Conservation (phyloP, 1,284 basidiomycete species). For the Ustilago esculenta region DNA sequence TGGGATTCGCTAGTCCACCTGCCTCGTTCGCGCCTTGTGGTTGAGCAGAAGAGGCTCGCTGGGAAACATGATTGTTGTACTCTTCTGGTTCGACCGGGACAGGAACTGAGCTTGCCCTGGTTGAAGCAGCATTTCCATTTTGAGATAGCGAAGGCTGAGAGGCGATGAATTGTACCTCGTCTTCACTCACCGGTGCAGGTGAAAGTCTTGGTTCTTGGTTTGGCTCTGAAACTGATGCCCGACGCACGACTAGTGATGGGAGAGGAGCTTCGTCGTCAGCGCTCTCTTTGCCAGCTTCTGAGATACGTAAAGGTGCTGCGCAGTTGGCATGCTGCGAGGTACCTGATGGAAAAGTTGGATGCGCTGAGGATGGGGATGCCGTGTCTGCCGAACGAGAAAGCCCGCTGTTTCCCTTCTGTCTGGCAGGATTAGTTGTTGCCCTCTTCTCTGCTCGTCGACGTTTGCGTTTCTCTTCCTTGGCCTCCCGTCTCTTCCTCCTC, state of each 20-base stretch:
- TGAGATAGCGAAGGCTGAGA: neutral
- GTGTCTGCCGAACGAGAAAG: neutral
- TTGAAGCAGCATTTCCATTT: neutral
- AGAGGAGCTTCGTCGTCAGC: conserved; percentile 11
- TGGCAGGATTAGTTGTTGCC: conserved; percentile 1
- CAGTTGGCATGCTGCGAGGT: neutral
- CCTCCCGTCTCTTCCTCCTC: conserved; percentile 1
- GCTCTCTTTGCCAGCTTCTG: neutral
- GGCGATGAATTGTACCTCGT: conserved; percentile 22
- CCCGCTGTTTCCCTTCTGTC: neutral
- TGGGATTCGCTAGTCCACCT: conserved; percentile 5
- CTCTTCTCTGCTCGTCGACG: conserved; percentile 10
- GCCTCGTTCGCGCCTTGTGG: neutral
- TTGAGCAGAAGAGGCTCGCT: conserved; percentile 10
- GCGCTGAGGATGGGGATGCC: neutral
- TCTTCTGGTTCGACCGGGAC: neutral
- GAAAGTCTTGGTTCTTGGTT: neutral
- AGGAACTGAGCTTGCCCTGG: conserved; percentile 17
- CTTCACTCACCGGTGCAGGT: conserved; percentile 8
- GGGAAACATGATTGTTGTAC: neutral
- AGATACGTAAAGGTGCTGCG: neutral
- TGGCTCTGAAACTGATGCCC: neutral
- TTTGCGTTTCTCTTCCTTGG: conserved; percentile 11
- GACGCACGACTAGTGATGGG: neutral
- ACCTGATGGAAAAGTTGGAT: neutral